Conservation (phyloP, 139 green algal species). For the Medakamo hakoo region DNA sequence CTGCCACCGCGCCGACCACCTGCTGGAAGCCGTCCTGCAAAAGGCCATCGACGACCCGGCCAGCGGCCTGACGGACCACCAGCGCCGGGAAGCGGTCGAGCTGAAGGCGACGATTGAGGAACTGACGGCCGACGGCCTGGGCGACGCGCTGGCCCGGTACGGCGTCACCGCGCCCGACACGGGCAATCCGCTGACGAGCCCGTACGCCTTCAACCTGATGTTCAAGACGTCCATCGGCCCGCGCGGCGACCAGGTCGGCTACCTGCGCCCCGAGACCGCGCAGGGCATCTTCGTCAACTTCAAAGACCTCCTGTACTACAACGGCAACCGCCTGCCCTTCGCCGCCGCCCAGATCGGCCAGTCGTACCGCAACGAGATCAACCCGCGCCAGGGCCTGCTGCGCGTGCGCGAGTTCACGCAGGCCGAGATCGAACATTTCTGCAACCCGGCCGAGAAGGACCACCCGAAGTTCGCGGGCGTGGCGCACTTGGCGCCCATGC, state of each 20-base stretch:
- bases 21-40: constrained; percentile 76
- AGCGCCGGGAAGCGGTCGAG: constrained; percentile 33
- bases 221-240: constrained; percentile 85
- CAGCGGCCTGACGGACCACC: constrained; percentile 23
- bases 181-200: constrained; percentile 72
- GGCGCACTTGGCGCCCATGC: constrained; percentile 57
- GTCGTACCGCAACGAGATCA: constrained; percentile 93
- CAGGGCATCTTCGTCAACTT: constrained; percentile 92
- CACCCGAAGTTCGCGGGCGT: constrained; percentile 85
- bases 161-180: constrained; percentile 82
- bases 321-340: constrained; percentile 94
- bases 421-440: constrained; percentile 99
- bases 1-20: constrained; percentile 87
- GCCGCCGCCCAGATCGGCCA: constrained; percentile 88
- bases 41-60: constrained; percentile 61
- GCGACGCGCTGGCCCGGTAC: constrained; percentile 52
- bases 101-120: constrained; percentile 71
- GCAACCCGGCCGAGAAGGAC: constrained; percentile 78
- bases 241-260: constrained; percentile 63
- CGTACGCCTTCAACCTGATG: constrained; percentile 99
- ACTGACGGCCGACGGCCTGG: constrained; percentile 59
- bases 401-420: constrained; percentile 97
- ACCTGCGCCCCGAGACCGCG: constrained; percentile 76
- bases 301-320: constrained; percentile 94
- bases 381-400: constrained; percentile 76